phyloP scores from a whole-genome alignment of 495 filamentous ascomycete genomes.

The Jackrogersella minutella region DNA sequence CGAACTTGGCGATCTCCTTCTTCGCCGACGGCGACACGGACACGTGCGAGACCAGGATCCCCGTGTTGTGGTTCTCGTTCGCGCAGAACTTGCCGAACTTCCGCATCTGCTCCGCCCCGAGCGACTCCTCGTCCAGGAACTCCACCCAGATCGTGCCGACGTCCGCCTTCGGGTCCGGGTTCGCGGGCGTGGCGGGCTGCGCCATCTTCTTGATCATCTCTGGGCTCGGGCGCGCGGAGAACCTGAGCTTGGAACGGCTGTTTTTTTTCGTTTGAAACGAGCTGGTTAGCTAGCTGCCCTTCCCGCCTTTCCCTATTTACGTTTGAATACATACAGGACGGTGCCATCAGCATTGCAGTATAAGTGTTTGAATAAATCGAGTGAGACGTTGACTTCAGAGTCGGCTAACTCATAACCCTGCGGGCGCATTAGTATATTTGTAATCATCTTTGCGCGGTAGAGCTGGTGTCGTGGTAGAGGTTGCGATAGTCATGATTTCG shows the following conservation, averaged over 20 bases:
- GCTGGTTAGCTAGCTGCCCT: constrained; percentile 41
- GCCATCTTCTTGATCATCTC: constrained; percentile 86
- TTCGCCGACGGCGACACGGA: constrained; percentile 84
- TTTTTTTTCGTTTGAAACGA: background rate
- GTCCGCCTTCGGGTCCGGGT: constrained; percentile 71
- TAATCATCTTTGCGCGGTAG: constrained; percentile 2
- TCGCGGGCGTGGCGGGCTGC: constrained; percentile 65
- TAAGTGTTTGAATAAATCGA: constrained; percentile 73
- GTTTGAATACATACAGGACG: constrained; percentile 66
- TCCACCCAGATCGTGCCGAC: constrained; percentile 93
- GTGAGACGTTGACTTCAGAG: constrained; percentile 82
- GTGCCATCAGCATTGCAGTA: constrained; percentile 74
- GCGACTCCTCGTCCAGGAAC: constrained; percentile 74
- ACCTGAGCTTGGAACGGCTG: constrained; percentile 84
- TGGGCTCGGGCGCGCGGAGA: constrained; percentile 82
- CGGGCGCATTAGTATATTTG: constrained; percentile 20
- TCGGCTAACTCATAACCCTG: constrained; percentile 94
- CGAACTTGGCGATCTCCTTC: constrained; percentile 76
- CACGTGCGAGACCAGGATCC: constrained; percentile 85
- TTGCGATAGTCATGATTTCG: background rate
- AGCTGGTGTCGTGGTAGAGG: background rate
- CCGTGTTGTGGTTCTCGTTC: constrained; percentile 80
- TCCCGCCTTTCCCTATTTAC: background rate
- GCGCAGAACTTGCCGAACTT: constrained; percentile 83
- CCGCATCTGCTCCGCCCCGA: constrained; percentile 92